Base-by-base conservation (phyloP, 768 basidiomycete species). In the Pilatotrama ljubarskyi region DNA sequence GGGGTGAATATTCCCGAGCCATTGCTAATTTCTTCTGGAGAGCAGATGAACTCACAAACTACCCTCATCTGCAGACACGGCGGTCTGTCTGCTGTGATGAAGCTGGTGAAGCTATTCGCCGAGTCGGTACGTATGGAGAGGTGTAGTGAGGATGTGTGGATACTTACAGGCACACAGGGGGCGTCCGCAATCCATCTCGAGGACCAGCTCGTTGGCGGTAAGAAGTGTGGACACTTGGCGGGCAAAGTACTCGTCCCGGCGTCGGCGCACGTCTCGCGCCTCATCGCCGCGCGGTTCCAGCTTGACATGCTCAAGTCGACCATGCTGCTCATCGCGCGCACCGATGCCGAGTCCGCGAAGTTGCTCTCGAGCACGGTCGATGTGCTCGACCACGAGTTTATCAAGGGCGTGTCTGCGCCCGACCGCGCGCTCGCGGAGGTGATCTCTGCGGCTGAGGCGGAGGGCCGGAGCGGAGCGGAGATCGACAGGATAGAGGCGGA, bases 201-300 rank as follows among this genome's bases (percentile, higher is more conserved):
- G 71, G 95, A 98, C 74, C 93, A 96, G 70, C 79, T 96, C 7
- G 92, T 95, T 63, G 95, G 95, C 29, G 92, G 92, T 25, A 97
- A 97, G 78, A 95, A 97, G 84, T 93, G 93, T 71, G 92, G 93
- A 25, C 93, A 95, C 77, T 79, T 95, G 68, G 88, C 88, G 14
- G 94, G 94, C 52, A 96, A 97, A 74, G 93, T 96, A 24, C 82
- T 98, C 55, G 95, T 97, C 2, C 95, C 95, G 13, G 86, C 90
- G 10, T 90, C 90, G 17, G 89, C 92, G 14, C 94, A 95, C 68
- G 78, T 92, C 61, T 89, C 90, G 20, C 86, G 95, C 25, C 84
- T 98, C 51, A 78, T 93, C 63, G 84, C 95, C 11, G 81, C 93
- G 26, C 87, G 94, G 18, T 93, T 95, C 77, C 93, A 96, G 76